These are phyloP conservation scores for bread wheat (Triticum aestivum) DNA, from an alignment of 176 grass and related monocot genomes.

Conservation along the genomic window IWGSC_CS_RefSeq_v2.1 NC_057802.1:487520666-487521165, in stretches of 20 bases:
- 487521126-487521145: slow-evolving; percentile 33
- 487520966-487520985: slow-evolving; percentile 33
- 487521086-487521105: slow-evolving; percentile 53
- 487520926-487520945: not conserved
- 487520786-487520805: slow-evolving; percentile 19
- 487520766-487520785: not conserved
- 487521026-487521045: slow-evolving; percentile 92
- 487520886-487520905: not conserved
- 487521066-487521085: slow-evolving; percentile 75
- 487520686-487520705: not conserved
- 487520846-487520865: not conserved
- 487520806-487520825: slow-evolving; percentile 1
- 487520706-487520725: not conserved
- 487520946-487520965: not conserved
- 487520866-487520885: not conserved
- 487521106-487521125: slow-evolving; percentile 38
- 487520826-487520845: slow-evolving; percentile 6
- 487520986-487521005: slow-evolving; percentile 92
- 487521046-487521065: slow-evolving; percentile 83
- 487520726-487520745: not conserved
- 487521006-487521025: slow-evolving; percentile 83
- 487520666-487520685: not conserved
- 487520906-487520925: not conserved
- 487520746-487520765: not conserved
- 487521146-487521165: slow-evolving; percentile 46